A percentile compares a stretch with the other conserved stretches of the same genome.
Evolutionary conservation across 805 yeast genomes (phyloP).

Genomic region (Saccharomycopsis oosterbeekiorum): DNA sequence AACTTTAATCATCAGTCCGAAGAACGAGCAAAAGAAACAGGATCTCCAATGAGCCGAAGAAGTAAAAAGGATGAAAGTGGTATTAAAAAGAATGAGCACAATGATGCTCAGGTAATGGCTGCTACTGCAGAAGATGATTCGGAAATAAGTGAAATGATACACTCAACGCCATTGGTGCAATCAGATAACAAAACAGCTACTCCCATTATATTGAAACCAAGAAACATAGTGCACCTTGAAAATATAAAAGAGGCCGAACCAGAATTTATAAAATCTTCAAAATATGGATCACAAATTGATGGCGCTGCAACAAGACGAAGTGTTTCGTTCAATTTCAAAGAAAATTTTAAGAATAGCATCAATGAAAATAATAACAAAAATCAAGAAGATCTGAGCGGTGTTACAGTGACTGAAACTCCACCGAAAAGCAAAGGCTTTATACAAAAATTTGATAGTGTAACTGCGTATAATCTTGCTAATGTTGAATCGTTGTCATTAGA

Average conservation of each 20-base stretch:
- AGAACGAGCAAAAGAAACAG: background rate
- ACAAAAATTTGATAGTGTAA: background rate
- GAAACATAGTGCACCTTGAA: background rate
- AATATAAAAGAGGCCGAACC: conserved; percentile 3
- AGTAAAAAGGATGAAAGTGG: background rate
- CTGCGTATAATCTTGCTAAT: background rate
- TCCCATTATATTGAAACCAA: background rate
- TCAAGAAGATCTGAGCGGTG: background rate
- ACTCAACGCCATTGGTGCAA: conserved; percentile 6
- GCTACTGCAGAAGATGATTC: background rate
- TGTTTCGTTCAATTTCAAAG: conserved; percentile 8
- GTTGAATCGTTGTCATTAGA: background rate
- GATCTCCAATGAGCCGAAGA: background rate
- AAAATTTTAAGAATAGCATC: background rate
- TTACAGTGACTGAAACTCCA: background rate
- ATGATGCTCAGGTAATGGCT: background rate
- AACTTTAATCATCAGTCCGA: background rate
- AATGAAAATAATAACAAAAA: background rate
- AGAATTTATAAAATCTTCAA: background rate
- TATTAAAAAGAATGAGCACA: background rate
- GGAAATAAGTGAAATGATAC: background rate
- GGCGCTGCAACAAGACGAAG: conserved; percentile 6
- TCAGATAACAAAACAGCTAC: background rate
- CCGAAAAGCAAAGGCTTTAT: background rate
- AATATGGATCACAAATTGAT: background rate